Evolutionary conservation across 345 rosid genomes (phyloP).

Genomic region (Populus tremula): DNA sequence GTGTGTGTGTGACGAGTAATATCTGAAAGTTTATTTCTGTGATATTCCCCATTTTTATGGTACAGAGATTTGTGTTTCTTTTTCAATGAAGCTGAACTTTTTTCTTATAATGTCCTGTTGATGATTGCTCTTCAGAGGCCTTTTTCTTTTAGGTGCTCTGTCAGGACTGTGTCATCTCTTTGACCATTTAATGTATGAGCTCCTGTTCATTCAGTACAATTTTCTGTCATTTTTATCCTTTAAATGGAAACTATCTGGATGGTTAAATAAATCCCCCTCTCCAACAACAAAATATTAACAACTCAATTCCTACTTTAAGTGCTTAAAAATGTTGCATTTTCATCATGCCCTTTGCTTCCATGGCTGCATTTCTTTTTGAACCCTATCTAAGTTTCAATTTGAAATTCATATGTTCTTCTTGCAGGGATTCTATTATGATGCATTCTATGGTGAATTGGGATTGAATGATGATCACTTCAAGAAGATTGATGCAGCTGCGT

Average conservation of each 20-base stretch:
- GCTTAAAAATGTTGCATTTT: neutral
- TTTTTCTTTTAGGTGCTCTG: neutral
- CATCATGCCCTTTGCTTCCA: neutral
- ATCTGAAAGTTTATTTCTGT: neutral
- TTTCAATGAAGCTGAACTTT: neutral
- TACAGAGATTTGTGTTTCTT: neutral
- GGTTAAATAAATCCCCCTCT: neutral
- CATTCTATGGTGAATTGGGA: constrained; percentile 79
- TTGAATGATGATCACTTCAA: constrained; percentile 87
- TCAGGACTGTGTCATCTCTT: neutral
- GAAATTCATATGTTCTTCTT: constrained; percentile 6
- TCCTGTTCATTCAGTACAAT: neutral
- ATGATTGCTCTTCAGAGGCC: neutral
- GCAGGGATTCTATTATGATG: constrained; percentile 99
- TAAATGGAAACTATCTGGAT: neutral
- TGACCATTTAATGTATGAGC: neutral
- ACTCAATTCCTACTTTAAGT: neutral
- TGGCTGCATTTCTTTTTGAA: neutral
- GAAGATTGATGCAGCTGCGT: constrained; percentile 63
- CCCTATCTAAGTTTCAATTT: neutral
- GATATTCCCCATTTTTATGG: neutral
- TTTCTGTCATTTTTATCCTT: neutral
- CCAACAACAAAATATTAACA: neutral
- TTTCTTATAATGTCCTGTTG: neutral
- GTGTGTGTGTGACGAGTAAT: neutral